Percentiles rank a stretch among this genome's conserved stretches.
Conservation (phyloP, 164 flowering plant species). For the Amborella trichopoda region DNA sequence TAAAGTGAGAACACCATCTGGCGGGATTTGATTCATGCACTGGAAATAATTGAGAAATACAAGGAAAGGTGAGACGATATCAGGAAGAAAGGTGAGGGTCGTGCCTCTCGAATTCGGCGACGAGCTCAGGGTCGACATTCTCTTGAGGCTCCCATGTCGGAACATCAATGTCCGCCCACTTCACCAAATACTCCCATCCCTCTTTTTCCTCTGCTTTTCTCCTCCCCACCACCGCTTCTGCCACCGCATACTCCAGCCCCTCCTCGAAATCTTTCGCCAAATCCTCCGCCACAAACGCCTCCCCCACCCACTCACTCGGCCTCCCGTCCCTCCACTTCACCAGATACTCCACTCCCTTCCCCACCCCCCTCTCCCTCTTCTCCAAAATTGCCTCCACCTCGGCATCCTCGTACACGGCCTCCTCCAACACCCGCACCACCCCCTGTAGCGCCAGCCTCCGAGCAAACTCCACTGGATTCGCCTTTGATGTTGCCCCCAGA, state of each 20-base stretch:
- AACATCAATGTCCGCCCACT: slow-evolving; percentile 81
- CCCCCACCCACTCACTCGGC: slow-evolving; percentile 71
- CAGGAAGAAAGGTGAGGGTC: no score
- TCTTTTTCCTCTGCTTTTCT: slow-evolving; percentile 42
- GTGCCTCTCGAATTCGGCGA: slow-evolving; percentile 40
- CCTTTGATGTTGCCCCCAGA: slow-evolving; percentile 47
- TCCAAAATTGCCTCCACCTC: slow-evolving; percentile 85
- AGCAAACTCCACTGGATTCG: slow-evolving; percentile 70
- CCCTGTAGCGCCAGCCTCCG: slow-evolving; percentile 61
- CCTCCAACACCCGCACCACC: slow-evolving; percentile 46
- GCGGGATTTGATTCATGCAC: no score
- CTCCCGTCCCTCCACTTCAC: slow-evolving; percentile 78
- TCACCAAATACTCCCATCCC: slow-evolving; percentile 67
- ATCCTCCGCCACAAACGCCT: slow-evolving; percentile 46
- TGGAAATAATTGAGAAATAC: no score
- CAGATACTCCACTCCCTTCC: slow-evolving; percentile 55
- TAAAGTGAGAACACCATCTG: no score
- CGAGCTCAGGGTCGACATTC: slow-evolving; percentile 74
- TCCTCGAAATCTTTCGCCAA: slow-evolving; percentile 70
- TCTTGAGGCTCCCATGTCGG: slow-evolving; percentile 96
- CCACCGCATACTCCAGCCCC: slow-evolving; percentile 88
- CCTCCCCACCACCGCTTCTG: slow-evolving; percentile 47
- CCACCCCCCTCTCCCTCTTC: slow-evolving; percentile 66
- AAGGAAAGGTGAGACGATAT: no score
- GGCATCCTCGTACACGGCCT: slow-evolving; percentile 64